Evolutionary conservation across 177 flowering plant species (phyloP), one percentile per base, ranked within the genome.

Genomic region (Telopea speciosissima): DNA sequence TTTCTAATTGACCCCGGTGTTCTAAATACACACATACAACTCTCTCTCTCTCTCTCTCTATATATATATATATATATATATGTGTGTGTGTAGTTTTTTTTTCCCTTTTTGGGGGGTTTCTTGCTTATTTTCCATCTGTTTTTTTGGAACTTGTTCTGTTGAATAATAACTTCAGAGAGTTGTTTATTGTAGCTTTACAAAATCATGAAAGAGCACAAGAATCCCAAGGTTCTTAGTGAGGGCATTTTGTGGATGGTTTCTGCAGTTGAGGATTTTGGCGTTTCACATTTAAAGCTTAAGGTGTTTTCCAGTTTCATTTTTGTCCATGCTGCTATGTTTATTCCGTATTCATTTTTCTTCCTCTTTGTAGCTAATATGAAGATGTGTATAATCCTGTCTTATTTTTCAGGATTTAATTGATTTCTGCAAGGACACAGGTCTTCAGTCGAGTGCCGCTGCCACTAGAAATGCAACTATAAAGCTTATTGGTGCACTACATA

Each of bases 121-220:
- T 44, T 49, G 31, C 28, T 70, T 44, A 33, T 11, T 42, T 40
- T 31, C 63, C n/a, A 2, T 63, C 23, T 66, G 58, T 66, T 63
- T 9, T 9, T 11, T 7, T 23, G 44, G 17, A 17, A 26, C 24
- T 70, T 19, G 52, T 59, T 60, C 3, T 9, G 40, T 31, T 31
- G 25, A 63, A 52, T 71, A 8, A 25, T 45, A 44, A 61, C 24
- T 17, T 10, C 67, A 58, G 4, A 24, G 1, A 16, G 10, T 64
- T 72, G 52, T 58, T 74, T 68, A 19, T 73, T 79, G 54, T 79
- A 95, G 99, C 83, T 92, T 17, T 93, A 84, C 82, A 93, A 89
- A 82, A 91, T 93, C 70, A 90, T 91, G 96, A 96, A 93, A 82
- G 97, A 96, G 83, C 99, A 96, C 85, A 96, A 93, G 88, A 96